These are phyloP conservation scores for Trichoderma koningiopsis DNA, from an alignment of 2,329 filamentous ascomycete species.

Conservation along the genomic window DNA sequence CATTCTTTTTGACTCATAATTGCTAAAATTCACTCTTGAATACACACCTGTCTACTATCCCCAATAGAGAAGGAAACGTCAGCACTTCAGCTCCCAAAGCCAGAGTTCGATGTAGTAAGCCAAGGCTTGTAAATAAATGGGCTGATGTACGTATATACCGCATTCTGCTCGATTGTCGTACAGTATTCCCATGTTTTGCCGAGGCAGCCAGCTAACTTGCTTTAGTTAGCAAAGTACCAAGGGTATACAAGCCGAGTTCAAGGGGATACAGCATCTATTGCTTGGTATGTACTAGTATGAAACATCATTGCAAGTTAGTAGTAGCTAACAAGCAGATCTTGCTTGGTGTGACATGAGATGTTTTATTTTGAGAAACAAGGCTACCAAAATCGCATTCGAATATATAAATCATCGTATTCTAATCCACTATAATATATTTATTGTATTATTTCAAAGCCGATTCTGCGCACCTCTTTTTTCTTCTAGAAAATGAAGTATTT, in stretches of 20 bases:
- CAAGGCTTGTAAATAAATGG: background rate
- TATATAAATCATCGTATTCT: too few relatives aligned
- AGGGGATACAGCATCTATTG: too few relatives aligned
- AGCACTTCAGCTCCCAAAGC: background rate
- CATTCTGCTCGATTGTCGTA: background rate
- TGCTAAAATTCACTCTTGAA: background rate
- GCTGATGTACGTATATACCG: background rate
- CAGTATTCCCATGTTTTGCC: too few relatives aligned
- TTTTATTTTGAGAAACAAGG: too few relatives aligned
- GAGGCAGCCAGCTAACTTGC: too few relatives aligned
- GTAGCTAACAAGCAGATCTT: background rate
- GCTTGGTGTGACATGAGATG: too few relatives aligned
- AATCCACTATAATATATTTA: background rate
- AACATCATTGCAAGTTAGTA: background rate
- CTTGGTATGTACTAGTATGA: background rate
- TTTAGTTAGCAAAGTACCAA: too few relatives aligned
- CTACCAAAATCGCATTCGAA: too few relatives aligned
- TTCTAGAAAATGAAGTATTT: too few relatives aligned
- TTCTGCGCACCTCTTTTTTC: too few relatives aligned
- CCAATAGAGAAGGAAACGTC: background rate
- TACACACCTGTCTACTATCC: background rate
- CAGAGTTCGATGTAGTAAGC: background rate
- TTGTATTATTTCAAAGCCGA: too few relatives aligned
- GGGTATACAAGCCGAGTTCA: too few relatives aligned
- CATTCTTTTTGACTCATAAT: background rate